Evolutionary conservation across 768 basidiomycete species (phyloP), one percentile per base, ranked within the genome.

Genomic region (Mycena capillaripes): DNA sequence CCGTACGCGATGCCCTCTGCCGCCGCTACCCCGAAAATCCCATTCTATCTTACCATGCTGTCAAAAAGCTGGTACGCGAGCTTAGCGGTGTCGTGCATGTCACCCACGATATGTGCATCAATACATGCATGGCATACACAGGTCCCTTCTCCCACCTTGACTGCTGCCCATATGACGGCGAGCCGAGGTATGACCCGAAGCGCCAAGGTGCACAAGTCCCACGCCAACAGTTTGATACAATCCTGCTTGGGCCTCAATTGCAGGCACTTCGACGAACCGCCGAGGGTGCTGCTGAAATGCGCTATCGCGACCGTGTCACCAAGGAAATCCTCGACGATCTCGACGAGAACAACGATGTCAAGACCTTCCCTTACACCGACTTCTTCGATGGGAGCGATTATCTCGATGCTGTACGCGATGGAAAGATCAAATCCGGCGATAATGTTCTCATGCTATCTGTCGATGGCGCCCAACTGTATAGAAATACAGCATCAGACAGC

Each of bases 241-340:
- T 88, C 29, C 85, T 81, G 0, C 50, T 87, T 10, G 85, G 84
- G 6, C 86, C 85, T 1, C 85, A 86, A 55, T 65, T 88, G 0
- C 86, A 88, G 53, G 84, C 86, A 0, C 70, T 83, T 1, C 77
- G 81, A n/a, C 67, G 79, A 0, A 77, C 61, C n/a, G 60, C 34
- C 0, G 66, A 77, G 2, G 73, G 78, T 19, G 79, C 85, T 0
- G 19, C 60, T 0, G 65, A 67, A 0, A 77, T 85, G 76, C n/a
- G 40, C 0, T 84, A 86, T 66, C 71, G 80, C 0, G 32, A 70
- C 19, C 44, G 67, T 16, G 70, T 79, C 36, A 76, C 76, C 2
- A 19, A 59, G 14, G 63, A 77, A 19, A 76, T 80, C 29, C n/a
- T 57, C 14, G 52, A 68, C 2, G 70, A 73, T 27, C 52, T 75